A percentile compares a stretch with the other conserved stretches of the same genome.
These are phyloP conservation scores for Cairneyella variabilis DNA, from an alignment of 495 filamentous ascomycete genomes.

Conservation along the genomic window DNA sequence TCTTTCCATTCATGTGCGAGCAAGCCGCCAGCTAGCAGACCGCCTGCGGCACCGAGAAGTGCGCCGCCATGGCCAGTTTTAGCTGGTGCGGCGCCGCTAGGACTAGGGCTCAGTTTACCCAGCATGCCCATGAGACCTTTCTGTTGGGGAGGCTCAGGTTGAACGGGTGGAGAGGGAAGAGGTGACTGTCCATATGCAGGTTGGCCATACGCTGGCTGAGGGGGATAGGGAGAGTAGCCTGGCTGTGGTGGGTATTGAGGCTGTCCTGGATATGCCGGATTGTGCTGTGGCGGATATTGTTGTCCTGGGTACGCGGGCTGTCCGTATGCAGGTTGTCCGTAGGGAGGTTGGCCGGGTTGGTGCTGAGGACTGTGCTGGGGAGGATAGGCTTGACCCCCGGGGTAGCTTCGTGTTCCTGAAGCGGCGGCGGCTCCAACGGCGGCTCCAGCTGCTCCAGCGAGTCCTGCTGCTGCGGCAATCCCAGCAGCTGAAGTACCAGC, in stretches of 20 bases:
- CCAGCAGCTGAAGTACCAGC: no score
- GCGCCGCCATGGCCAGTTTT: background rate
- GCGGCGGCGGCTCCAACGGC: no score
- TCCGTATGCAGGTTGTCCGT: background rate
- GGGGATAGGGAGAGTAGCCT: no score
- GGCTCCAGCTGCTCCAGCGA: no score
- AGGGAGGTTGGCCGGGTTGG: background rate
- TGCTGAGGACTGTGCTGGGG: no score
- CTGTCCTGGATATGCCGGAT: no score
- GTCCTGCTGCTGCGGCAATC: no score
- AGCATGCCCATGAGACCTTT: slow-evolving; percentile 1
- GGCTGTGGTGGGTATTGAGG: no score
- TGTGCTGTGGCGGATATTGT: no score
- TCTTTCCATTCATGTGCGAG: slow-evolving; percentile 11
- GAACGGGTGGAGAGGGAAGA: background rate
- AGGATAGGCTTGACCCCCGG: no score
- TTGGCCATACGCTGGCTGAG: background rate
- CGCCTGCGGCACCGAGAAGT: slow-evolving; percentile 5
- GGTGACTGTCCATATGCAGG: background rate
- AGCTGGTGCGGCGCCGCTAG: background rate
- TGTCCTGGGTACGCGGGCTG: no score
- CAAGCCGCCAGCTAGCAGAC: slow-evolving; percentile 2
- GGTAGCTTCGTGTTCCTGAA: no score
- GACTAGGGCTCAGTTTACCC: background rate
- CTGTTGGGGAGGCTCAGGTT: background rate